Evolutionary conservation across 2,329 filamentous ascomycete genomes (phyloP).

Genomic region (Pestalotiopsis fici): DNA sequence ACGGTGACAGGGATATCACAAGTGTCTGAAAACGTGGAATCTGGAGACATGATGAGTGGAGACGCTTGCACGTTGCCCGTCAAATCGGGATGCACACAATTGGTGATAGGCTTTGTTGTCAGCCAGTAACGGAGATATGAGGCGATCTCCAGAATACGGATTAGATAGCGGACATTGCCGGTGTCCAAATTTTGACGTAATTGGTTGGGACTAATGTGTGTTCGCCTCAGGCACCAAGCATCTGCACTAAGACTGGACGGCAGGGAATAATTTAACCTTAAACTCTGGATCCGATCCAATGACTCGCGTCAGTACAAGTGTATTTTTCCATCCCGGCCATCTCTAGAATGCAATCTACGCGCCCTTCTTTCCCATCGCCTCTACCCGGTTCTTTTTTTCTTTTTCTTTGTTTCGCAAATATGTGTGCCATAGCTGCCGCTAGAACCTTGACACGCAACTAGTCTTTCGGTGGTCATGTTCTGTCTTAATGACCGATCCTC

Average conservation of each 20-base stretch:
- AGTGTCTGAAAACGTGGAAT: background rate
- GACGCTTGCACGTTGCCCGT: background rate
- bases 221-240: no score
- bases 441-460: background rate
- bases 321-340: background rate
- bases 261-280: background rate
- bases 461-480: background rate
- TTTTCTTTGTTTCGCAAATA: no score
- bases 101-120: background rate
- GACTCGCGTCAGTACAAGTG: background rate
- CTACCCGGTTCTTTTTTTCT: no score
- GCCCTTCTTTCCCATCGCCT: background rate
- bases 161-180: background rate
- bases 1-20: background rate
- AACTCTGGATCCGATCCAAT: background rate
- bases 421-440: background rate
- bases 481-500: background rate
- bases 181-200: no score
- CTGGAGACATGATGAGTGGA: background rate
- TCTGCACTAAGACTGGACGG: background rate
- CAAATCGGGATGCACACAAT: background rate
- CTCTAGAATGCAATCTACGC: background rate
- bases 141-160: background rate
- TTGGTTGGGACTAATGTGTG: no score
- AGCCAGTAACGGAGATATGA: background rate